Evolutionary conservation across 2,329 filamentous ascomycete species (phyloP), one percentile per base, ranked within the genome.

Genomic region (Lasiodiplodia gonubiensis): DNA sequence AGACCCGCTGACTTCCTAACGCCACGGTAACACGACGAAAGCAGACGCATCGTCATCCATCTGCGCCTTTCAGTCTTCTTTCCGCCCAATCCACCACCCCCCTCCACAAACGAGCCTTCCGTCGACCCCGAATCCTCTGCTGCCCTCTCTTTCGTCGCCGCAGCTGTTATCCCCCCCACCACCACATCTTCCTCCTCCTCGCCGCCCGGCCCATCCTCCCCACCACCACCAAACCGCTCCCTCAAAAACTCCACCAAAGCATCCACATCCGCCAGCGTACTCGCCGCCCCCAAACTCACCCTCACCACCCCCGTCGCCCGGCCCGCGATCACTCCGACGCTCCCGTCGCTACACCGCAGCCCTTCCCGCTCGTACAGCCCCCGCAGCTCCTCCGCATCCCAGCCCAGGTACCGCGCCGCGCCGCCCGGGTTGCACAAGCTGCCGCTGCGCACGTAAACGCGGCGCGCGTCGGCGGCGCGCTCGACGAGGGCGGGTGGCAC

Each of bases 401-500:
- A 85, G 11, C 83, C 74, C 0, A 84, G 77, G 55, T 81, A 80
- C 6, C 74, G 76, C 2, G 82, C 80, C 66, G 83, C 79, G 51
- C 83, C 85, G 16, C 83, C 85, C 2, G 85, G 84, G 70, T 87
- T 86, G 73, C 84, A 87, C 30, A 86, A 74, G 3, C 80, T 80
- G 27, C 89, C 89, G 64, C 86, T 87, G 55, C 89, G 82, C 37
- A 91, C 80, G 70, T 86, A 89, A 65, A 91, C 86, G 7, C 81
- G 79, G 3, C 81, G 79, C 14, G 81, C 77, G 69, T 88, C 85
- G 0, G 89, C 87, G 21, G 83, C 77, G 37, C 79, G 79, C 75
- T 90, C 89, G n/a, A 90, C 86, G 1, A 85, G 81, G 2, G 82
- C 82, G 72, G 88, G 89, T 0, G 85, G 81, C 70, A 86, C 84